phyloP scores from a whole-genome alignment of 1,139 yeast genomes.

The Hyphopichia buzzinii region DNA sequence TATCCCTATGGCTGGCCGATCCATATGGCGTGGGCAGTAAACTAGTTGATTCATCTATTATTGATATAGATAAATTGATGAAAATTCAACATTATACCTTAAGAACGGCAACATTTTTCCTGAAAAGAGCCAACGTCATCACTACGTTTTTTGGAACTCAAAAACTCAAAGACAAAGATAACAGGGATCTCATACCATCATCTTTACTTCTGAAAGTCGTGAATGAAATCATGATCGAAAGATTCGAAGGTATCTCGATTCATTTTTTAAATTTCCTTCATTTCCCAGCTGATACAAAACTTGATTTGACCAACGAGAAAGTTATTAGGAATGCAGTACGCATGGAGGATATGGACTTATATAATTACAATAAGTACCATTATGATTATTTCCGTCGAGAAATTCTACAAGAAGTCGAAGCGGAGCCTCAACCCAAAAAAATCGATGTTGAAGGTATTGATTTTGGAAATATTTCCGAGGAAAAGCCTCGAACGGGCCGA shows the following conservation, averaged over 20 bases:
- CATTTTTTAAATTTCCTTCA: conserved; percentile 18
- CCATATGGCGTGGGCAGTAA: too few species aligned
- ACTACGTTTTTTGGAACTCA: conserved; percentile 19
- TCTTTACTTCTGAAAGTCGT: conserved; percentile 8
- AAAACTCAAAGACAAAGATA: conserved; percentile 7
- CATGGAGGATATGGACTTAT: conserved; percentile 3
- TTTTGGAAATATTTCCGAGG: too few species aligned
- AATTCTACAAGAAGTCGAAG: conserved; percentile 1
- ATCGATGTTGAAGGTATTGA: too few species aligned
- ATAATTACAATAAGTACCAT: conserved; percentile 13
- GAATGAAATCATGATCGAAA: conserved; percentile 22
- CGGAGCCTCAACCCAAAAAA: too few species aligned
- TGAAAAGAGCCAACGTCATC: conserved; percentile 19
- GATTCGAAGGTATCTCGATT: conserved; percentile 15
- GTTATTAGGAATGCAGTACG: background rate
- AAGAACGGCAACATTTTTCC: conserved; percentile 21
- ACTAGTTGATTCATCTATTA: too few species aligned
- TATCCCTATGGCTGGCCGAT: conserved; percentile 16
- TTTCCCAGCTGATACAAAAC: conserved; percentile 14
- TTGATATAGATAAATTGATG: conserved; percentile 2
- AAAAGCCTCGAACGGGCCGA: too few species aligned
- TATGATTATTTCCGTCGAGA: conserved; percentile 6
- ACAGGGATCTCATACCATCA: conserved; percentile 4
- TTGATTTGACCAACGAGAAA: conserved; percentile 3
- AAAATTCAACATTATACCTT: conserved; percentile 16